A percentile compares a stretch with the other conserved stretches of the same genome.
Conservation (phyloP, 352 stramenopile genomes). For the Blastocystis sp. region DNA sequence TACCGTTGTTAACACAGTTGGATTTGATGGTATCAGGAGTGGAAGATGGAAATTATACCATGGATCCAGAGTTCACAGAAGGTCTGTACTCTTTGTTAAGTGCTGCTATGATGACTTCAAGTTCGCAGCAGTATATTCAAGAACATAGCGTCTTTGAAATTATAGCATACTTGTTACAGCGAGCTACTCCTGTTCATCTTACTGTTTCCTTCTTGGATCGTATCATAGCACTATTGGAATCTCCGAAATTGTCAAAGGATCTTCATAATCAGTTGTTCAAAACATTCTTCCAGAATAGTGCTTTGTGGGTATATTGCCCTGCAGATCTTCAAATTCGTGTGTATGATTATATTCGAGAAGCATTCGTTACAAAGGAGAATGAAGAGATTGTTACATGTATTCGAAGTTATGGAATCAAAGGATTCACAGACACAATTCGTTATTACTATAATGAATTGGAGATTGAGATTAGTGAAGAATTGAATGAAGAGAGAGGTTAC, state of each 20-base stretch:
- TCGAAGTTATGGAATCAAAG: not conserved
- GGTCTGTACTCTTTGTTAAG: not conserved
- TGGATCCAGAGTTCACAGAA: not conserved
- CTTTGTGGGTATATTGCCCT: slow-evolving; percentile 14
- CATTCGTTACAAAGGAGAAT: slow-evolving; percentile 19
- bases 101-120: not conserved
- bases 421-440: slow-evolving; percentile 25
- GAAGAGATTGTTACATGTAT: not conserved
- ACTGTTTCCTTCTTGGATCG: not conserved
- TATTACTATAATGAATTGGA: slow-evolving; percentile 27
- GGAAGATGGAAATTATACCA: not conserved
- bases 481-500: slow-evolving; percentile 10
- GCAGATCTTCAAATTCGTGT: slow-evolving; percentile 1
- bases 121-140: slow-evolving; percentile 22
- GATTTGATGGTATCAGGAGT: slow-evolving; percentile 13
- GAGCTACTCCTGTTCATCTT: not conserved
- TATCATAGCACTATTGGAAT: not conserved
- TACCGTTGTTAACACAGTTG: slow-evolving; percentile 46
- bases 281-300: slow-evolving; percentile 13
- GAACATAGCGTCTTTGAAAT: slow-evolving; percentile 42
- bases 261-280: slow-evolving; percentile 41
- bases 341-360: not conserved
- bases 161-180: slow-evolving; percentile 42
- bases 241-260: not conserved
- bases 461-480: slow-evolving; percentile 19